phyloP scores from a whole-genome alignment of 768 basidiomycete genomes.

The Lenzites betulinus region DNA sequence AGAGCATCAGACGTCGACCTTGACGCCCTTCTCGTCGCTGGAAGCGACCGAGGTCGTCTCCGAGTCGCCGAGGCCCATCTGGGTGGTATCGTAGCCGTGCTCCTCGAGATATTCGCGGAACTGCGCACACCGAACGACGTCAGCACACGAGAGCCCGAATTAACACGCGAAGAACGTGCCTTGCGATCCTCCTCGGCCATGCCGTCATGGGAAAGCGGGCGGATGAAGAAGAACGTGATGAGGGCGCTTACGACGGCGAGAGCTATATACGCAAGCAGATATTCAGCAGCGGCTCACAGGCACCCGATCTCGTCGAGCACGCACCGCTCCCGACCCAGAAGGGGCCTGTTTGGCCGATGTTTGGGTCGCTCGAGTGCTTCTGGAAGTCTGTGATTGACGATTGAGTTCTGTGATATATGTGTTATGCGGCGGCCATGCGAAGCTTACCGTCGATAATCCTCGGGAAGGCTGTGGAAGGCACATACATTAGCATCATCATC shows the following conservation, averaged over 20 bases:
- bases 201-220: conserved; percentile 72
- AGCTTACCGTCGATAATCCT: conserved; percentile 58
- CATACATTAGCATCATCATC: neutral
- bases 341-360: conserved; percentile 75
- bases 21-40: conserved; percentile 22
- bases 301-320: conserved; percentile 14
- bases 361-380: conserved; percentile 30
- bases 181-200: conserved; percentile 75
- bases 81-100: conserved; percentile 76
- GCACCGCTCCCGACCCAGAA: conserved; percentile 84
- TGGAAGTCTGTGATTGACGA: neutral
- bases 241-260: conserved; percentile 79
- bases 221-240: conserved; percentile 71
- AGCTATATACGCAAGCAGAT: conserved; percentile 35
- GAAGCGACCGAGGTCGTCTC: conserved; percentile 23
- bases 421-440: conserved; percentile 11
- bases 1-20: conserved; percentile 8
- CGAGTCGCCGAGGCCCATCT: conserved; percentile 58
- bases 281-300: neutral
- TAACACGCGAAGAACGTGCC: conserved; percentile 39
- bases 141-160: neutral
- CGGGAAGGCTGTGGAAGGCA: conserved; percentile 52
- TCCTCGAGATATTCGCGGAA: conserved; percentile 83
- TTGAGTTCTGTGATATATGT: neutral
- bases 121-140: conserved; percentile 31